Conservation (phyloP, 495 filamentous ascomycete genomes). For the Penicillium coffeae region DNA sequence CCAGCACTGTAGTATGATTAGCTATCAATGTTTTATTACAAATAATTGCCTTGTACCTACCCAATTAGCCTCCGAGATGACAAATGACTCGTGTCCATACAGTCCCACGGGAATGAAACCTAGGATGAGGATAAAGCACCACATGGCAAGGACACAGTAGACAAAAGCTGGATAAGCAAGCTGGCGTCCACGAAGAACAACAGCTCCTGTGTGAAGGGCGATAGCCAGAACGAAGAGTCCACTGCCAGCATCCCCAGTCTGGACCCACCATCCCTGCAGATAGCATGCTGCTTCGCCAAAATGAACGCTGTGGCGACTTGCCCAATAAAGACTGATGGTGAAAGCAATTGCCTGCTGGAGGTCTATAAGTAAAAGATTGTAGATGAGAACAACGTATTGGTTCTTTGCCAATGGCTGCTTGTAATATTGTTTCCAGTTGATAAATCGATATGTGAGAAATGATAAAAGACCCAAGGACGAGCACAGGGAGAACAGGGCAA, state of each 20-base stretch:
- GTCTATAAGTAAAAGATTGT: conserved; percentile 69
- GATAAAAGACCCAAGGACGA: conserved; percentile 48
- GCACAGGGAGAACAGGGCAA: conserved; percentile 54
- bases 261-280: conserved; percentile 68
- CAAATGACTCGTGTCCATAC: conserved; percentile 53
- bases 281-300: conserved; percentile 59
- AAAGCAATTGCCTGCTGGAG: conserved; percentile 68
- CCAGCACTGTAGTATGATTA: conserved; percentile 59
- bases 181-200: conserved; percentile 55
- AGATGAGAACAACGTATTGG: conserved; percentile 70
- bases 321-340: conserved; percentile 59
- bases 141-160: conserved; percentile 43
- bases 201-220: conserved; percentile 61
- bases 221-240: conserved; percentile 67
- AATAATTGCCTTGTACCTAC: conserved; percentile 22
- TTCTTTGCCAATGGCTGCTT: conserved; percentile 45
- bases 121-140: conserved; percentile 56
- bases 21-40: neutral
- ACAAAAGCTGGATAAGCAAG: conserved; percentile 51
- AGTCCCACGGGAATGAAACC: conserved; percentile 50
- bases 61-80: conserved; percentile 45
- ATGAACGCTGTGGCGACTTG: conserved; percentile 45
- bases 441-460: conserved; percentile 55
- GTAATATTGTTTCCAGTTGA: conserved; percentile 52
- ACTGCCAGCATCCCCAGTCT: conserved; percentile 63